Percentiles rank a stretch among this genome's conserved stretches.
Evolutionary conservation across 1,139 yeast species (phyloP).

Genomic region (Scheffersomyces segobiensis): DNA sequence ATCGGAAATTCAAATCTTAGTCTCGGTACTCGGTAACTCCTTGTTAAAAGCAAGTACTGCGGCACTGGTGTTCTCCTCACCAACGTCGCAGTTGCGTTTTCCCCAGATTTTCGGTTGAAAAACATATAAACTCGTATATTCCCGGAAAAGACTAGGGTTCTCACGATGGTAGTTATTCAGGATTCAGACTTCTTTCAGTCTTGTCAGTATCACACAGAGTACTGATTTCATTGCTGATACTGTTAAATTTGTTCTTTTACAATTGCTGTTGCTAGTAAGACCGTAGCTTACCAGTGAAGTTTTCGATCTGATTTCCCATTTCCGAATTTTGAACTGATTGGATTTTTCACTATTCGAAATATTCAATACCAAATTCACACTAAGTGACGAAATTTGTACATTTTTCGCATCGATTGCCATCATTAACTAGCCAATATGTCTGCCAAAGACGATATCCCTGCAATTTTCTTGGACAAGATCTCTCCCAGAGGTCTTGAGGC

Average conservation of each 20-base stretch:
- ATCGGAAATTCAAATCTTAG: neutral
- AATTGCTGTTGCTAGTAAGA: neutral
- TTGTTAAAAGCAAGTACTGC: neutral
- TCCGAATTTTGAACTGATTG: neutral
- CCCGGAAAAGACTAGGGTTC: neutral
- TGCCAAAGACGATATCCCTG: constrained; percentile 45
- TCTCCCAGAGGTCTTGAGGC: constrained; percentile 54
- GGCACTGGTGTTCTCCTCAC: neutral
- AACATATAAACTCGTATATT: neutral
- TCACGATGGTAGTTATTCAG: neutral
- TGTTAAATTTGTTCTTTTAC: too few species aligned
- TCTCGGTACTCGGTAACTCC: neutral
- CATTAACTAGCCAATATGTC: constrained; percentile 21
- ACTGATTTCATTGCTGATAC: neutral
- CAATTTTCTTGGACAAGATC: constrained; percentile 42
- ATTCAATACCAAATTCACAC: neutral
- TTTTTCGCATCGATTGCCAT: neutral
- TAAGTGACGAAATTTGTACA: neutral
- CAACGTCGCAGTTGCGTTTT: neutral
- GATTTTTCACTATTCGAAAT: neutral
- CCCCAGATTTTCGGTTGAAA: neutral
- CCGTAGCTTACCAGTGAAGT: too few species aligned
- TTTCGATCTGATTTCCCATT: neutral
- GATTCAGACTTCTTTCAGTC: neutral
- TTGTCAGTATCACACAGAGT: neutral